Evolutionary conservation across 495 filamentous ascomycete species (phyloP).

Genomic region (Clavariopsis aquatica): DNA sequence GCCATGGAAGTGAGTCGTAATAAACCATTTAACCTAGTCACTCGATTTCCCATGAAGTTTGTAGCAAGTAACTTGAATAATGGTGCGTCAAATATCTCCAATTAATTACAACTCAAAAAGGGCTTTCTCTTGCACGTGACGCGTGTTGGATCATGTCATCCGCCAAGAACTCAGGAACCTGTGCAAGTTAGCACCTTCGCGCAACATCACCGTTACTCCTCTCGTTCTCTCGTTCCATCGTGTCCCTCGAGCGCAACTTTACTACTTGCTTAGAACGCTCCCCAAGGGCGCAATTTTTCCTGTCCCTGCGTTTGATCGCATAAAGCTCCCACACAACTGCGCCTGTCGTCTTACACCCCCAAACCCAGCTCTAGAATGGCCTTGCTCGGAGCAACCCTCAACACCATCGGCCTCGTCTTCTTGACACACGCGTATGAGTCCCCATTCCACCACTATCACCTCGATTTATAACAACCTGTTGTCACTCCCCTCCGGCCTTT

Average conservation of each 20-base stretch:
- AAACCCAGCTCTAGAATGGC: slow-evolving; percentile 38
- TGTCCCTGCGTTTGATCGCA: slow-evolving; percentile 5
- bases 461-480: slow-evolving; percentile 7
- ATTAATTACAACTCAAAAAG: too few relatives aligned
- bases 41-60: not conserved
- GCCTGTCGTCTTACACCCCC: not conserved
- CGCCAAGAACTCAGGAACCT: too few relatives aligned
- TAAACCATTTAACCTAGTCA: not conserved
- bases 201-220: too few relatives aligned
- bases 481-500: slow-evolving; percentile 10
- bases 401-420: slow-evolving; percentile 45
- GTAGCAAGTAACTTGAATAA: too few relatives aligned
- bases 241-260: not conserved
- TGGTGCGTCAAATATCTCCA: too few relatives aligned
- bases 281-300: not conserved
- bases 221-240: not conserved
- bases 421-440: slow-evolving; percentile 49
- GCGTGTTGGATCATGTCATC: not conserved
- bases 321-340: slow-evolving; percentile 12
- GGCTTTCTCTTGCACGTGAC: too few relatives aligned
- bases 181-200: too few relatives aligned
- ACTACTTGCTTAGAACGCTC: not conserved
- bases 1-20: not conserved
- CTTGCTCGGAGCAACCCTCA: slow-evolving; percentile 40
- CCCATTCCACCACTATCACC: slow-evolving; percentile 17